Base-by-base conservation (phyloP, 2,329 filamentous ascomycete genomes). In the Monilinia vaccinii-corymbosi region DNA sequence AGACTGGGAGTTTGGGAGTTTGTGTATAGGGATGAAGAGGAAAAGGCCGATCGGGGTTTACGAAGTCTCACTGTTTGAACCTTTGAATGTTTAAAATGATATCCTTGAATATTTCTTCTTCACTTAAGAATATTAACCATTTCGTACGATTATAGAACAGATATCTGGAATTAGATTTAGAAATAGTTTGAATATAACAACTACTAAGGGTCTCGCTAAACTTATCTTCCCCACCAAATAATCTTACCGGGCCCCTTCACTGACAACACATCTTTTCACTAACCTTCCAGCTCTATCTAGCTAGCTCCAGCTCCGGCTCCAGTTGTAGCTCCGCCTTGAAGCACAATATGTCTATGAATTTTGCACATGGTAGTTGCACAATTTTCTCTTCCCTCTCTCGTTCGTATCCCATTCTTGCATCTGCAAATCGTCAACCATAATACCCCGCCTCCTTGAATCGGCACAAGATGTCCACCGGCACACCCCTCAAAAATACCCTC, bases 381-480 rank as follows among this genome's bases (percentile, higher is more conserved):
- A 53, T 53, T 53, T 44, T 53, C 38, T 31, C 32, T 32, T 53
- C 10, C 11, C 21, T 44, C 18, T 53, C 51, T 31, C 28, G 16
- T 40, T 53, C 50, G 42, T 52, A 52, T 53, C 50, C 32, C 25
- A 18, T 32, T 44, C 16, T 32, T 44, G n/a, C 38, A 44, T 44
- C 40, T 55, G 51, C 51, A 55, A 25, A 44, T 44, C 40, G n/a
- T 44, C 38, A 18, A 44, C 38, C 4, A 52, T 52, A 53, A 18
- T 53, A 53, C 51, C 51, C 51, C 51, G 51, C 51, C 51, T 44
- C 44, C 38, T 10, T 18, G n/a, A 53, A 44, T 32, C 44, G n/a
- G 38, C 51, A 53, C 51, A 53, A 53, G 42, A 53, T 53, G 51
- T 53, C 51, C 25, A 53, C 51, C 51, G 51, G 51, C 9, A 53